phyloP scores from a whole-genome alignment of 139 green algal genomes.

The Pseudopediastrum boryanum region DNA sequence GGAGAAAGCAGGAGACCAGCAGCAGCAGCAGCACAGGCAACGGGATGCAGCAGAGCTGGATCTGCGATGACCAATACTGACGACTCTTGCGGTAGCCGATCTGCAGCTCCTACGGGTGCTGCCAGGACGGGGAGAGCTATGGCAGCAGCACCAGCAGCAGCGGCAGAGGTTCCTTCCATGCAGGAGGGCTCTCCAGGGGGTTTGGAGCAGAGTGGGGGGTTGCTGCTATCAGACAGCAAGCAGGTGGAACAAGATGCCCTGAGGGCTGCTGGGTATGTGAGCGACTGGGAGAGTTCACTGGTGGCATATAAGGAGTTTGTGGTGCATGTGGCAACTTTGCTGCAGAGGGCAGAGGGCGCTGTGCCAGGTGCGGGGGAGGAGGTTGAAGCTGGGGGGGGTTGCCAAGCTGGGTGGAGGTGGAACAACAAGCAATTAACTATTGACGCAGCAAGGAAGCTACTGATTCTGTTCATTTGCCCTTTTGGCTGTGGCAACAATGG shows the following conservation, averaged over 20 bases:
- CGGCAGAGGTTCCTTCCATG: not conserved
- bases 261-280: not conserved
- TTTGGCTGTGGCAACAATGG: too few species aligned
- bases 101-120: not conserved
- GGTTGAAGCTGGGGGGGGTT: too few species aligned
- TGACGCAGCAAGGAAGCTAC: too few species aligned
- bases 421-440: too few species aligned
- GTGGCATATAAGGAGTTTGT: constrained; percentile 33
- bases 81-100: not conserved
- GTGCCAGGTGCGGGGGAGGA: not conserved
- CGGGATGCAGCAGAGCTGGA: too few species aligned
- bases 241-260: too few species aligned
- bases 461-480: too few species aligned
- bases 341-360: not conserved
- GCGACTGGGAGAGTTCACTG: not conserved
- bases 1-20: not conserved
- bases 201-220: too few species aligned
- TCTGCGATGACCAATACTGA: not conserved
- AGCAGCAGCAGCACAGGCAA: constrained; percentile 6
- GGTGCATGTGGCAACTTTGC: not conserved
- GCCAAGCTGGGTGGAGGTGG: too few species aligned
- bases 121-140: not conserved
- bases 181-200: not conserved
- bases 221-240: too few species aligned
- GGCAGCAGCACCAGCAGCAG: not conserved